Percentiles rank a stretch among this genome's conserved stretches.
Conservation (phyloP, 1,284 basidiomycete species). For the Macrocystidia cucumis region DNA sequence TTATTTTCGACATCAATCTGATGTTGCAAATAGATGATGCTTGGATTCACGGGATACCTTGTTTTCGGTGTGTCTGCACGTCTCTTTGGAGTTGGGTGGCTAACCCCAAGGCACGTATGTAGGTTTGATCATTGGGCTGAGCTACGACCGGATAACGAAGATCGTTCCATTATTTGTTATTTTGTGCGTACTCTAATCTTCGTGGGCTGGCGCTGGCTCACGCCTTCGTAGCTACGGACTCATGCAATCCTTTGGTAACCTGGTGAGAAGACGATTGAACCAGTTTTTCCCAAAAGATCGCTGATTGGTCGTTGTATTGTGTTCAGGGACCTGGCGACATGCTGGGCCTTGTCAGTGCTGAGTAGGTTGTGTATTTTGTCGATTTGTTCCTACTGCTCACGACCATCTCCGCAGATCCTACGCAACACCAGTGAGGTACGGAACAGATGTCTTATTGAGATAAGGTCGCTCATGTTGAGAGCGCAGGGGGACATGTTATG, state of each 20-base stretch:
- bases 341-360: constrained; percentile 60
- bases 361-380: constrained; percentile 30
- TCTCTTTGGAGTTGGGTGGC: too few relatives aligned
- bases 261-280: constrained; percentile 27
- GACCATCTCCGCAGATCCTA: constrained; percentile 36
- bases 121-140: constrained; percentile 53
- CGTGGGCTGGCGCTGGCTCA: constrained; percentile 7
- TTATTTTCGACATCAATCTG: not conserved
- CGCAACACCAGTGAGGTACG: constrained; percentile 57
- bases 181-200: constrained; percentile 34
- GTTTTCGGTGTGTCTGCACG: constrained; percentile 43
- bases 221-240: constrained; percentile 59
- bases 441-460: constrained; percentile 1
- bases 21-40: constrained; percentile 43
- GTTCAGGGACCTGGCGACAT: constrained; percentile 68
- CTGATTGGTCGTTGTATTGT: not conserved
- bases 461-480: not conserved
- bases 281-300: not conserved
- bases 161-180: constrained; percentile 63
- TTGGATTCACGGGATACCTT: constrained; percentile 71
- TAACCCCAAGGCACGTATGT: too few relatives aligned
- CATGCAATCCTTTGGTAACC: constrained; percentile 64
- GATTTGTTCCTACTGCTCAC: constrained; percentile 5
- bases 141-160: constrained; percentile 60
- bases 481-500: constrained; percentile 66